A percentile compares a stretch with the other conserved stretches of the same genome.
phyloP scores from a whole-genome alignment of 2,329 filamentous ascomycete genomes.

The Aspergillus tubingensis region DNA sequence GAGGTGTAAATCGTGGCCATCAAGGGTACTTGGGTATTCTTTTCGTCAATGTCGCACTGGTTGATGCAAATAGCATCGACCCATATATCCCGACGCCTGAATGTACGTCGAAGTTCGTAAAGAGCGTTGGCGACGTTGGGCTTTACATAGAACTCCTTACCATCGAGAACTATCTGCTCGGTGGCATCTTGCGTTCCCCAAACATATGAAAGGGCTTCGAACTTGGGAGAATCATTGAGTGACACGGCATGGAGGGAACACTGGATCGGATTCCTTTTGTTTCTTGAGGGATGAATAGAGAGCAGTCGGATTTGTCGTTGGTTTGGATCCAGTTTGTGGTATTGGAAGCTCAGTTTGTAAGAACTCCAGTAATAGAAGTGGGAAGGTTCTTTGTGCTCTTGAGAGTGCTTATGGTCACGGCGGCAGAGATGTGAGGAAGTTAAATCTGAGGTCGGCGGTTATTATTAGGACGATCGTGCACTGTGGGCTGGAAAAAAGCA shows the following conservation, averaged over 20 bases:
- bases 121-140: neutral
- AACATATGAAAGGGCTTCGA: neutral
- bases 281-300: neutral
- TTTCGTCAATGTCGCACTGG: neutral
- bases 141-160: neutral
- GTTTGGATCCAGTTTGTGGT: neutral
- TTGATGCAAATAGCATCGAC: neutral
- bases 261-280: fast-evolving
- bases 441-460: too few relatives aligned
- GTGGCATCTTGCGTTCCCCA: neutral
- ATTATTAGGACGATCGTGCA: too few relatives aligned
- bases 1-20: neutral
- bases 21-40: neutral
- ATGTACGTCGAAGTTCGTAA: neutral
- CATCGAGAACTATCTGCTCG: neutral
- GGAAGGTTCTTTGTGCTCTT: too few relatives aligned
- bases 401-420: too few relatives aligned
- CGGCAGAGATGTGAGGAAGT: too few relatives aligned
- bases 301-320: neutral
- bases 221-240: neutral
- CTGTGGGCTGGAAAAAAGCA: too few relatives aligned
- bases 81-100: neutral
- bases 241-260: neutral
- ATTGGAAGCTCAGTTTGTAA: neutral
- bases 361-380: too few relatives aligned